Percentiles rank a stretch among this genome's conserved stretches.
Conservation (phyloP, 331 rosid species). For the Quercus lobata region DNA sequence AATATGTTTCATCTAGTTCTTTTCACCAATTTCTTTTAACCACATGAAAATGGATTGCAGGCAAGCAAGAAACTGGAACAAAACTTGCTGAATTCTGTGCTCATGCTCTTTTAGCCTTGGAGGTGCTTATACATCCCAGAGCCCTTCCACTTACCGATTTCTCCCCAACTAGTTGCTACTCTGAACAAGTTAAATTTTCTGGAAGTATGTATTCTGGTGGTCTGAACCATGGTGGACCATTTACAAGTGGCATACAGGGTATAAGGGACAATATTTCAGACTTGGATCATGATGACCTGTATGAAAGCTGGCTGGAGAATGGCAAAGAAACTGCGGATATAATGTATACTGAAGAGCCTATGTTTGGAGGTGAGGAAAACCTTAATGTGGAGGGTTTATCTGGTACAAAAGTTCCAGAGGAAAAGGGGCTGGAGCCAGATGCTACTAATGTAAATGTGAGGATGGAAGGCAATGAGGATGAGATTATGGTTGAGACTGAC, state of each 20-base stretch:
- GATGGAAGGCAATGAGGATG: conserved; percentile 25
- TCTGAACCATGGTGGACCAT: conserved; percentile 17
- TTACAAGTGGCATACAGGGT: conserved; percentile 29
- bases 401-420: conserved; percentile 23
- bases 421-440: conserved; percentile 15
- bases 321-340: conserved; percentile 21
- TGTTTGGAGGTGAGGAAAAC: conserved; percentile 19
- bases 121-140: conserved; percentile 91
- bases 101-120: conserved; percentile 74
- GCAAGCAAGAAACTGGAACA: conserved; percentile 67
- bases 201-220: conserved; percentile 27
- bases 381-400: conserved; percentile 11
- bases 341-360: conserved; percentile 17
- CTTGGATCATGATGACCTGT: conserved; percentile 38
- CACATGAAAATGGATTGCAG: conserved; percentile 38
- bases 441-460: conserved; percentile 27
- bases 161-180: conserved; percentile 12
- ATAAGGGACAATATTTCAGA: conserved; percentile 25
- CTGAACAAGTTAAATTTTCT: conserved; percentile 24
- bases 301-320: conserved; percentile 40
- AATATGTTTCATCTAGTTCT: background rate
- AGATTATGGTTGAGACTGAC: conserved; percentile 19
- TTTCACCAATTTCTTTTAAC: conserved; percentile 2
- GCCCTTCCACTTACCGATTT: conserved; percentile 55
- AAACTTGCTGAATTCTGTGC: conserved; percentile 75